Evolutionary conservation across 2,329 filamentous ascomycete genomes (phyloP).

Genomic region (Epichloe sibirici): DNA sequence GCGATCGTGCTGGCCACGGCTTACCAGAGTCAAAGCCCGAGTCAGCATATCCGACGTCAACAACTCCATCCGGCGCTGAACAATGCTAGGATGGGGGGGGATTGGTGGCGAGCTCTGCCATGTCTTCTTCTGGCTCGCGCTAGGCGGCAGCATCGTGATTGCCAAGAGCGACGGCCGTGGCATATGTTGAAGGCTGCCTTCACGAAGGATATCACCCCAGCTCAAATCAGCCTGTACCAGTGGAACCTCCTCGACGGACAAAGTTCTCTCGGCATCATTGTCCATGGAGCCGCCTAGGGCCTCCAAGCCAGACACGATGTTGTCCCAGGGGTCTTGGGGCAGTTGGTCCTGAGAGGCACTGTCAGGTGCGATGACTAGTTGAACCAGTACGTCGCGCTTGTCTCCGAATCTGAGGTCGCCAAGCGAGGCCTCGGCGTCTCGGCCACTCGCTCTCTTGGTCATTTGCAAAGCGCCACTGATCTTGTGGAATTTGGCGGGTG

Average conservation of each 20-base stretch:
- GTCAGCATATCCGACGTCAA: slow-evolving; percentile 97
- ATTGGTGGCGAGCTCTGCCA: slow-evolving; percentile 65
- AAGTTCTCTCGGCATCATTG: slow-evolving; percentile 67
- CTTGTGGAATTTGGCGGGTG: slow-evolving; percentile 95
- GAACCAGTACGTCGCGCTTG: slow-evolving; percentile 85
- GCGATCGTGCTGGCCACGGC: slow-evolving; percentile 82
- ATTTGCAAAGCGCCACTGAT: slow-evolving; percentile 94
- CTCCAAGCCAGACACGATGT: slow-evolving; percentile 88
- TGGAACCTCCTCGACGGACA: slow-evolving; percentile 88
- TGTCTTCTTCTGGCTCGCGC: slow-evolving; percentile 49
- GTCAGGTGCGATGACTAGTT: slow-evolving; percentile 84
- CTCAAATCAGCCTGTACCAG: slow-evolving; percentile 88
- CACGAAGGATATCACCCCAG: slow-evolving; percentile 86
- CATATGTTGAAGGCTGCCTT: slow-evolving; percentile 74
- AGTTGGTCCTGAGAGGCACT: slow-evolving; percentile 70
- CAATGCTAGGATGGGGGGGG: slow-evolving; percentile 86
- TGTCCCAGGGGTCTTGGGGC: slow-evolving; percentile 93
- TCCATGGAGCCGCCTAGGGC: slow-evolving; percentile 82
- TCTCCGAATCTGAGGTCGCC: slow-evolving; percentile 92
- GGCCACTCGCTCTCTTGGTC: slow-evolving; percentile 87
- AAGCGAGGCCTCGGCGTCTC: slow-evolving; percentile 83
- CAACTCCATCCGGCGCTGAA: slow-evolving; percentile 94
- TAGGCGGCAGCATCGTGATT: slow-evolving; percentile 83
- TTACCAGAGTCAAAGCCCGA: slow-evolving; percentile 78
- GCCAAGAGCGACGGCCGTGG: slow-evolving; percentile 82